Base-by-base conservation (phyloP, 306 rosid genomes). In the Cucumis hystrix region DNA sequence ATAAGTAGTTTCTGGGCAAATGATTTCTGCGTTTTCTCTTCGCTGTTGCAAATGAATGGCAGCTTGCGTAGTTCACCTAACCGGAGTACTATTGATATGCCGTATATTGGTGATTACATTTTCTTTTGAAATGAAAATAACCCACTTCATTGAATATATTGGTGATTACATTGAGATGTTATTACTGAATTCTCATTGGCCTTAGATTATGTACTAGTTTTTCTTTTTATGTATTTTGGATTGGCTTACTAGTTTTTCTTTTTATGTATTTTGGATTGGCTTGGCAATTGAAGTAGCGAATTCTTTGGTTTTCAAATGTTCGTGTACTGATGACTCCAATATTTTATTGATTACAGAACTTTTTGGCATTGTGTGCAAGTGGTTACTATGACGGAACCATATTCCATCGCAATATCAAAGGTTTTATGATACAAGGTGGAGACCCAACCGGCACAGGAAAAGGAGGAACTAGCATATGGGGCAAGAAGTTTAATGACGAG, bases 381-480 rank as follows among this genome's bases (percentile, higher is more conserved):
- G 96, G 99, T 45, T 92, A 88, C 63, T 95, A 89, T 84, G 99
- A 95, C 84, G 96, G 97, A 78, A 95, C 99, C 66, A 79, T 95
- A 84, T 95, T 95, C 81, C 97, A 95, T 79, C 93, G 99, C 80
- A 95, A 92, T 76, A 92, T 95, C 51, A 95, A 95, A 79, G 99
- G 97, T 21, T 95, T 95, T 66, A 95, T 95, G 97, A 95, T 95
- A 76, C 99, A 95, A 92, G 99, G 99, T 41, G 99, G 99, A 67
- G 99, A 95, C 62, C 97, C 97, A 61, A 88, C 97, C 52, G 99
- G 99, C 58, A 95, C 99, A 0, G 99, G 97, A 82, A 95, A 92
- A 77, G 97, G 96, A 5, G 99, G 97, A 14, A 92, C 93, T 69
- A 89, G 99, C 40, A 92, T 92, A 37, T 95, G 97, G 99, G 97